Evolutionary conservation across 2,329 filamentous ascomycete species (phyloP), one percentile per base, ranked within the genome.

Genomic region (Fusarium oxysporum): DNA sequence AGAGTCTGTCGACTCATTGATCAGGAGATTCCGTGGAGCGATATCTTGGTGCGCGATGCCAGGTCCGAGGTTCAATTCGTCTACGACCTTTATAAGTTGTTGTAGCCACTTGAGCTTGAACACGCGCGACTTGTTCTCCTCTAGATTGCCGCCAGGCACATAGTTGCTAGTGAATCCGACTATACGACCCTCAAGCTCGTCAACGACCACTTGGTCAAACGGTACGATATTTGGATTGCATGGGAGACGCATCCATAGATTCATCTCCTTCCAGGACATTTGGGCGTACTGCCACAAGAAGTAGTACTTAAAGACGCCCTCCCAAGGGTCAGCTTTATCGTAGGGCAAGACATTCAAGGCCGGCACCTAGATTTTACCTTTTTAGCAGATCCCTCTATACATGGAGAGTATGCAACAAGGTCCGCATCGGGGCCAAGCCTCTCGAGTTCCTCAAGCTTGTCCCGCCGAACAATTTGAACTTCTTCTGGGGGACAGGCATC

Each of bases 1-100:
- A 14, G 72, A 72, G 58, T 84, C 78, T 50, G 78, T 80, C 16
- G 56, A 37, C 1, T 77, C 72, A 53, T 84, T 69, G 44, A 85
- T 59, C 0, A 84, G 43, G 11, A 85, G 76, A 51, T 85, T 85
- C 44, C 80, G 78, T 14, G 80, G 74, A 14, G 80, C 79, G 41
- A 85, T 77, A 40, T 84, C 82, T 63, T 83, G 79, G 62, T 85
- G 83, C 19, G 76, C 62, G 47, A 85, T 81, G 30, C 82, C 80
- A 25, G 79, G 67, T 25, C 71, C 53, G 10, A 84, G 73, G 45
- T 85, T 84, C 25, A 85, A 71, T 40, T 81, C 76, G 4, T 77
- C 76, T 9, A 75, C 62, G 4, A 82, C 78, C 1, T 74, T 12
- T 1, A 78, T 79, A 1, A 85, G 79, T 62, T 85, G 82, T 21